Evolutionary conservation across 148 eudicot species (phyloP).

Genomic region (Chenopodium berlandieri): DNA sequence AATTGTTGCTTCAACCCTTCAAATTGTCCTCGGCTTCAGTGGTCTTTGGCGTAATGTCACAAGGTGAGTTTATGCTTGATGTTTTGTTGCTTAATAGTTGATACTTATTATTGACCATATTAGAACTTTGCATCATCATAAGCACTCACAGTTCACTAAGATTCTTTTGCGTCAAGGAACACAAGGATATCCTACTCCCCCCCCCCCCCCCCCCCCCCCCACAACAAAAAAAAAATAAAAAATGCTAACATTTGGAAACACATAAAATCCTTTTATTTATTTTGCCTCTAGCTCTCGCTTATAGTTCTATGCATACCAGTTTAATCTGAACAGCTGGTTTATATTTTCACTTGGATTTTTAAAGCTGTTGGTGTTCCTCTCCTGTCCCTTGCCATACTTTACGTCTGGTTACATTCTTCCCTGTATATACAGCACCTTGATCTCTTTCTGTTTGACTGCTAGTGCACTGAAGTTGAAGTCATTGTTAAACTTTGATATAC

Average conservation of each 20-base stretch:
- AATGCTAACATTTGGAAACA: not conserved
- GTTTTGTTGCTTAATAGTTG: not conserved
- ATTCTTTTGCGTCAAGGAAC: not conserved
- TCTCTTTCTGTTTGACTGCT: not conserved
- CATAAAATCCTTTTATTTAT: not conserved
- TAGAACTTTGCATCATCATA: not conserved
- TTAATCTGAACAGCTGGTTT: not conserved
- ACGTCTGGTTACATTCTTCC: not conserved
- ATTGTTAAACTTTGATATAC: not conserved
- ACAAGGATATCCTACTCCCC: not conserved
- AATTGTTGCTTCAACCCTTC: slow-evolving; percentile 92
- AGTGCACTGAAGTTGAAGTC: not conserved
- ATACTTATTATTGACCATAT: not conserved
- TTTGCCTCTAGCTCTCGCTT: not conserved
- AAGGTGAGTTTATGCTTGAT: slow-evolving; percentile 41
- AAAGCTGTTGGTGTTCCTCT: not conserved
- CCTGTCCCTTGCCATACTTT: not conserved
- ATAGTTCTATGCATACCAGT: not conserved
- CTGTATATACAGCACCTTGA: not conserved
- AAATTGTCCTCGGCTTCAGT: slow-evolving; percentile 94
- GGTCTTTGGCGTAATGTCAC: slow-evolving; percentile 97
- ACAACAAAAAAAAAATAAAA: too few relatives aligned
- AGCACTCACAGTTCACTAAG: not conserved
- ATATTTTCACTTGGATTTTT: not conserved
- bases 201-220: too few relatives aligned